These are phyloP conservation scores for Colletotrichum cereale DNA, from an alignment of 2,329 filamentous ascomycete genomes.

Conservation along the genomic window DNA sequence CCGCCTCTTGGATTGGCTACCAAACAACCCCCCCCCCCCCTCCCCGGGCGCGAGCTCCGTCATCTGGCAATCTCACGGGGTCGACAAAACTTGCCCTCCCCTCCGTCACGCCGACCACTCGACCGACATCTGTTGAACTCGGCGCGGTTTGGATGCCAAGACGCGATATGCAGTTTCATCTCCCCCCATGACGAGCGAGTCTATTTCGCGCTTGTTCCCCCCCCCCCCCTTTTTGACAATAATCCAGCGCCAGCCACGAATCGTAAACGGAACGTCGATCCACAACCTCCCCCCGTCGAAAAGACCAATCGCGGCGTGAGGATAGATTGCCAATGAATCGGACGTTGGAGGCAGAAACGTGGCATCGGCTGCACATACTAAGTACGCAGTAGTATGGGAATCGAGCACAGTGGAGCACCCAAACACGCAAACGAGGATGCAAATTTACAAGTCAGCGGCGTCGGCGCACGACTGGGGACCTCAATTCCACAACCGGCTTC, in stretches of 20 bases:
- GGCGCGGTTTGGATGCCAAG: constrained; percentile 19
- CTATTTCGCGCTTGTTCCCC: constrained; percentile 11
- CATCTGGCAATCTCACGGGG: not conserved
- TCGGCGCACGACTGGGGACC: not conserved
- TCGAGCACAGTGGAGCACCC: not conserved
- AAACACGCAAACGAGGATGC: not conserved
- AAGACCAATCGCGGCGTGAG: not conserved
- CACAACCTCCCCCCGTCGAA: not conserved
- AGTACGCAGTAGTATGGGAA: no score
- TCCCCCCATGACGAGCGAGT: constrained; percentile 14
- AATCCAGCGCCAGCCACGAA: not conserved
- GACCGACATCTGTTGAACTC: not conserved
- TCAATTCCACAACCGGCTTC: not conserved
- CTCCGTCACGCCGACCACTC: not conserved
- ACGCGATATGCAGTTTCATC: constrained; percentile 23
- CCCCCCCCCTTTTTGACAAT: not conserved
- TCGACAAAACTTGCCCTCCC: not conserved
- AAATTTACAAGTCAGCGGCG: not conserved
- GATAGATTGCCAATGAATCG: not conserved
- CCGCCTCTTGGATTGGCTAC: not conserved
- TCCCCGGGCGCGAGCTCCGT: not conserved
- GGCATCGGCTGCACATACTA: not conserved
- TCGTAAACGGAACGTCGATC: not conserved
- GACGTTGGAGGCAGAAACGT: not conserved
- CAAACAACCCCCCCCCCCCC: not conserved